phyloP scores from a whole-genome alignment of 352 stramenopile genomes.

The Phytophthora rubi region DNA sequence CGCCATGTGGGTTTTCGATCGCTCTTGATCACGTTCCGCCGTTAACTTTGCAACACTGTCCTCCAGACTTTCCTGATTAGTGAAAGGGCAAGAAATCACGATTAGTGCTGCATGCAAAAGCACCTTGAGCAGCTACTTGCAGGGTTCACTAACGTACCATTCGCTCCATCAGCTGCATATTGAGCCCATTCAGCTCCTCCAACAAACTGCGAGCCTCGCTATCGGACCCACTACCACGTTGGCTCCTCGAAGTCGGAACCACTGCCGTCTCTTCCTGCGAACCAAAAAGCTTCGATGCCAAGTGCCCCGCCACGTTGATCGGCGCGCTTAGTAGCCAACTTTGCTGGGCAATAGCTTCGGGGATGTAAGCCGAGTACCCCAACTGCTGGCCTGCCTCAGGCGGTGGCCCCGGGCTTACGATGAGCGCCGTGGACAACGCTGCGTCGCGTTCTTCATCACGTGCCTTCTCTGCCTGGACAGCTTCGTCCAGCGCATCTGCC shows the following conservation, averaged over 20 bases:
- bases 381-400: slow-evolving; percentile 14
- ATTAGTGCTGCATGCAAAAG: too few species aligned
- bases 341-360: slow-evolving; percentile 58
- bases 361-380: slow-evolving; percentile 48
- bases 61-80: slow-evolving; percentile 68
- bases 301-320: slow-evolving; percentile 64
- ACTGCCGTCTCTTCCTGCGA: slow-evolving; percentile 45
- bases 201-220: slow-evolving; percentile 73
- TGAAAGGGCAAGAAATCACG: background rate
- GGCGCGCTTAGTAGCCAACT: slow-evolving; percentile 73
- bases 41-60: slow-evolving; percentile 73
- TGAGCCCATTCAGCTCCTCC: slow-evolving; percentile 84
- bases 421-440: slow-evolving; percentile 44
- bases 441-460: slow-evolving; percentile 47
- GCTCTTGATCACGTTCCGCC: slow-evolving; percentile 81
- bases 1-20: slow-evolving; percentile 67
- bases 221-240: slow-evolving; percentile 31
- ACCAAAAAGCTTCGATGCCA: slow-evolving; percentile 76
- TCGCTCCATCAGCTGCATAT: slow-evolving; percentile 84
- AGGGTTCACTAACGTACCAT: slow-evolving; percentile 47
- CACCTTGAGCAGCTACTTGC: background rate
- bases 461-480: slow-evolving; percentile 53
- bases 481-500: slow-evolving; percentile 77
- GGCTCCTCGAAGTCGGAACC: slow-evolving; percentile 25
- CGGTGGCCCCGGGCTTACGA: slow-evolving; percentile 38